These are phyloP conservation scores for Purpureocillium lavendulum DNA, from an alignment of 2,329 filamentous ascomycete genomes.

Conservation along the genomic window DNA sequence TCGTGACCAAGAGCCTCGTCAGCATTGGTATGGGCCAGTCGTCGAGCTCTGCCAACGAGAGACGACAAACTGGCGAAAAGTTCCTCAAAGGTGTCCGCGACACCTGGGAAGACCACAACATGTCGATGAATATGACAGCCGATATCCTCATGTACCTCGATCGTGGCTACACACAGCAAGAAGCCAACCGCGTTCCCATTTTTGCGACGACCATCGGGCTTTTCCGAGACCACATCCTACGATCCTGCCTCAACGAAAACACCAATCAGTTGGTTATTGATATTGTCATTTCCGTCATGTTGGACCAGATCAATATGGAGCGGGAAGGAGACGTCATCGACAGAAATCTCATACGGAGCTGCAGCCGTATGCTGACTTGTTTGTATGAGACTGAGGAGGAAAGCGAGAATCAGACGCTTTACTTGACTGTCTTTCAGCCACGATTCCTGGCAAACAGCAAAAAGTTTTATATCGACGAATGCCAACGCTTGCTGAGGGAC, in stretches of 20 bases:
- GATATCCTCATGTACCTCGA: slow-evolving; percentile 98
- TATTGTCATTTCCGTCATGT: slow-evolving; percentile 70
- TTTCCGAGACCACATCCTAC: slow-evolving; percentile 80
- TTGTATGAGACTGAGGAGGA: slow-evolving; percentile 78
- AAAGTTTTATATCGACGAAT: slow-evolving; percentile 69
- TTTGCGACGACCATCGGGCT: slow-evolving; percentile 79
- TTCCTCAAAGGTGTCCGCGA: slow-evolving; percentile 70
- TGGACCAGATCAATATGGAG: slow-evolving; percentile 91
- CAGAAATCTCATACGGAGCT: slow-evolving; percentile 70
- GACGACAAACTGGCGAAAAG: slow-evolving; percentile 70
- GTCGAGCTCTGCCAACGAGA: slow-evolving; percentile 64
- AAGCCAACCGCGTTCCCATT: slow-evolving; percentile 64
- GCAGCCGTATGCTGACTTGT: slow-evolving; percentile 81
- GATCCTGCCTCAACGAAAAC: slow-evolving; percentile 41
- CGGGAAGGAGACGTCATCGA: slow-evolving; percentile 85
- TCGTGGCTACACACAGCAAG: slow-evolving; percentile 63
- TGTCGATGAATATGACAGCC: slow-evolving; percentile 92
- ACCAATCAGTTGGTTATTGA: slow-evolving; percentile 52
- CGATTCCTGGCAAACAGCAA: slow-evolving; percentile 64
- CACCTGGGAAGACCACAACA: slow-evolving; percentile 82
- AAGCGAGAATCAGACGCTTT: slow-evolving; percentile 70
- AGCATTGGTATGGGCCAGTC: slow-evolving; percentile 50
- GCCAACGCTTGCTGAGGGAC: slow-evolving; percentile 63
- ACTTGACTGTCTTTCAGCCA: slow-evolving; percentile 74
- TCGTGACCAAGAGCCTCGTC: slow-evolving; percentile 63